A percentile compares a stretch with the other conserved stretches of the same genome.
phyloP scores from a whole-genome alignment of 108 stramenopile species.

The Aurantiochytrium sp. region DNA sequence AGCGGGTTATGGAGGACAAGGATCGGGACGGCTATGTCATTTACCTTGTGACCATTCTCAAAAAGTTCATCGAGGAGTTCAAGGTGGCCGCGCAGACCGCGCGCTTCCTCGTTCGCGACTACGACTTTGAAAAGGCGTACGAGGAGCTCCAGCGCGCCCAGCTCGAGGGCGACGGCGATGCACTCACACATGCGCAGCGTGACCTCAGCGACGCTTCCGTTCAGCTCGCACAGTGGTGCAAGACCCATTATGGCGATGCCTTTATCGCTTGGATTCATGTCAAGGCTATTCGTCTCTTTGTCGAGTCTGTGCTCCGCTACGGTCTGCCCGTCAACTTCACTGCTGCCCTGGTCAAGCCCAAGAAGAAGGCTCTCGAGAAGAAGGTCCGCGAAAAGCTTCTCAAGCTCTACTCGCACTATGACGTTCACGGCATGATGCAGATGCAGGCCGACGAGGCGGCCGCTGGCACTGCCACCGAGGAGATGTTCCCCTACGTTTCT shows the following conservation, averaged over 20 bases:
- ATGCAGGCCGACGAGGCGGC: not conserved
- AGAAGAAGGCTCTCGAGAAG: slow-evolving; percentile 59
- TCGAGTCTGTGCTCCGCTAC: slow-evolving; percentile 88
- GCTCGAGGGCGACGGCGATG: slow-evolving; percentile 73
- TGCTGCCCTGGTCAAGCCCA: slow-evolving; percentile 74
- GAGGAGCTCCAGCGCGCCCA: slow-evolving; percentile 68
- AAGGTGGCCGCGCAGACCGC: slow-evolving; percentile 72
- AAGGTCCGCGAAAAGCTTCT: slow-evolving; percentile 9
- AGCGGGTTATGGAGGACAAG: slow-evolving; percentile 63
- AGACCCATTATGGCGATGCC: slow-evolving; percentile 90
- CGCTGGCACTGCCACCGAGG: not conserved
- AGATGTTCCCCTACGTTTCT: slow-evolving; percentile 1
- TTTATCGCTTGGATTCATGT: slow-evolving; percentile 96
- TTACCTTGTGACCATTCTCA: slow-evolving; percentile 80
- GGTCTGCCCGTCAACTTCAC: slow-evolving; percentile 90
- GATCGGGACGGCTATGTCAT: slow-evolving; percentile 54
- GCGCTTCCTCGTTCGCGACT: slow-evolving; percentile 78
- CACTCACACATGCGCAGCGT: slow-evolving; percentile 31
- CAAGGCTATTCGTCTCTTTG: slow-evolving; percentile 91
- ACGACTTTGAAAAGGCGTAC: slow-evolving; percentile 64
- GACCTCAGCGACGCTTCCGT: slow-evolving; percentile 30
- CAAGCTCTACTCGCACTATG: slow-evolving; percentile 1
- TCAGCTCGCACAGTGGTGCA: slow-evolving; percentile 82
- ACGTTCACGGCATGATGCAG: slow-evolving; percentile 13
- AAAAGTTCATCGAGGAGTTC: slow-evolving; percentile 75